These are phyloP conservation scores for Sporobolomyces phaffii DNA, from an alignment of 768 basidiomycete species.

Conservation along the genomic window DNA sequence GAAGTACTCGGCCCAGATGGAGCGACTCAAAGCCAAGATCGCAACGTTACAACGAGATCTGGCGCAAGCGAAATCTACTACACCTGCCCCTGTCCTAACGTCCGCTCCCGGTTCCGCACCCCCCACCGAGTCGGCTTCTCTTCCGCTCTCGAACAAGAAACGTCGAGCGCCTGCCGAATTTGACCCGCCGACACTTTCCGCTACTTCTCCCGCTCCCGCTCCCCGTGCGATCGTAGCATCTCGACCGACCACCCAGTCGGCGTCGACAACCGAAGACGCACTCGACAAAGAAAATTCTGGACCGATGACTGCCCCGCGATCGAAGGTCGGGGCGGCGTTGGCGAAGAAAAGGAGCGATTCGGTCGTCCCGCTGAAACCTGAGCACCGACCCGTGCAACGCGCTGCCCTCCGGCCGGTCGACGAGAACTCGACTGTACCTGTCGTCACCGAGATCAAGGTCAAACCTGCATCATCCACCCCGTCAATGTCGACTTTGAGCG, in stretches of 20 bases:
- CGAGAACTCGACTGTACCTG: not conserved
- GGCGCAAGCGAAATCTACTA: conserved; percentile 16
- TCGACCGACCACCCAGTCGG: not conserved
- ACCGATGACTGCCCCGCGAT: not conserved
- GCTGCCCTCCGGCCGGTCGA: conserved; percentile 1
- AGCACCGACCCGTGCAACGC: not conserved
- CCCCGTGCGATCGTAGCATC: conserved; percentile 27
- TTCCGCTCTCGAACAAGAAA: conserved; percentile 19
- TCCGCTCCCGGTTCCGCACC: not conserved
- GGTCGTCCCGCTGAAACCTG: conserved; percentile 20
- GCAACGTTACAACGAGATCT: conserved; percentile 33
- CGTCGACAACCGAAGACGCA: not conserved
- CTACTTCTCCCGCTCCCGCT: not conserved
- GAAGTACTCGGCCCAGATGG: conserved; percentile 14
- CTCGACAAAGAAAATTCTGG: conserved; percentile 23
- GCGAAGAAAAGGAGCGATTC: not conserved
- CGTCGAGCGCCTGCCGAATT: conserved; percentile 26
- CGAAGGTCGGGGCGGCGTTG: not conserved
- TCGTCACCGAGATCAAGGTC: not conserved
- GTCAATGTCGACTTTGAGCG: not conserved
- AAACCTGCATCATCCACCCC: not conserved
- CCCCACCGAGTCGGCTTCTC: not conserved
- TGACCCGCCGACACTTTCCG: conserved; percentile 1
- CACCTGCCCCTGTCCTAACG: not conserved
- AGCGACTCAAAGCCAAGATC: conserved; percentile 33